Evolutionary conservation across 1,284 basidiomycete species (phyloP), one percentile per base, ranked within the genome.

Genomic region (Pterula multifida): DNA sequence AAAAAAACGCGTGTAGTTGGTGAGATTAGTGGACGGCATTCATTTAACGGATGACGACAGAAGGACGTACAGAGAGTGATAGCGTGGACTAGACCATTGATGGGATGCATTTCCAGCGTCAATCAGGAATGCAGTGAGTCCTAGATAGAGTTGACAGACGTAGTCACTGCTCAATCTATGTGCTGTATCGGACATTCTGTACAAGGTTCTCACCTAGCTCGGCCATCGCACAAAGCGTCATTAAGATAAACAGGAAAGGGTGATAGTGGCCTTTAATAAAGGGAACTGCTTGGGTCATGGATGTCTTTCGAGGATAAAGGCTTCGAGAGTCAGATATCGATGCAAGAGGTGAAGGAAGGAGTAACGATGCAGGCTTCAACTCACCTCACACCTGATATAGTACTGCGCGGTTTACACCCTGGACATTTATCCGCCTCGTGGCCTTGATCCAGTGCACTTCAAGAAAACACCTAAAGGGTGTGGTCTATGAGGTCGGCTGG

Each of bases 161-260:
- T 6, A 15, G 28, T 6, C 6, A 32, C 6, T 6, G 6, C 6
- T 32, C 28, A 32, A 15, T 32, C 39, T 9, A 42, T 17, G 39
- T 42, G 39, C n/a, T 42, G 39, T 19, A 42, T 9, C n/a, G 19
- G 13, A 22, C 9, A 9, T 9, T 42, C 21, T 42, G 39, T n/a
- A n/a, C n/a, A n/a, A n/a, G 9, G 13, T n/a, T 11, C 39, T n/a
- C 21, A 48, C 80, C 82, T 48, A 86, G 70, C 61, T 87, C 82
- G 21, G 81, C 77, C 62, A 83, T 71, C 23, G 78, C 79, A 44
- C 70, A 76, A 42, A 83, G 67, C 13, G 78, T 73, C 67, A 87
- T 83, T 58, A 85, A 63, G 19, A 75, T 67, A 57, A 87, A 88
- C 49, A 87, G 68, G 57, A 80, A 73, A 1, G 83, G 81, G 55